Base-by-base conservation (phyloP, 2,329 filamentous ascomycete genomes). In the Hypoxylon sp. region DNA sequence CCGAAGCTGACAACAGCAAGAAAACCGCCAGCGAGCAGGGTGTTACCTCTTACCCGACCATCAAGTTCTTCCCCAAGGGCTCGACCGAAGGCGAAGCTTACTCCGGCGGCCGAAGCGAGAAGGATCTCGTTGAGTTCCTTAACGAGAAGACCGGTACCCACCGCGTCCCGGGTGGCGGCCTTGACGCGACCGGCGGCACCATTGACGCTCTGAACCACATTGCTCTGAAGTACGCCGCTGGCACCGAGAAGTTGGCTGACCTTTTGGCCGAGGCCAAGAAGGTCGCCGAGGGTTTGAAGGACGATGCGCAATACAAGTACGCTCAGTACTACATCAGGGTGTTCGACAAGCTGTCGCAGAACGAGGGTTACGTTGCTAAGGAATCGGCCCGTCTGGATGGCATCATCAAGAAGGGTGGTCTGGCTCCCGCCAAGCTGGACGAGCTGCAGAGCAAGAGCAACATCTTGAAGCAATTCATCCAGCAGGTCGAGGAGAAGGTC, bases 51-150 rank as follows among this genome's bases (percentile, higher is more conserved):
- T 99, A 96, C 85, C 96, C 96, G 51, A 99, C 96, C 68, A 97
- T 99, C 84, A 97, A 97, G 84, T 99, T 91, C 87, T 99, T 97
- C 87, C 87, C 93, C 72, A 91, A 91, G 78, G 94, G 93, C 72
- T 92, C 89, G 76, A 91, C 86, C 69, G 88, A 91, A 75, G 79
- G 89, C 46, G 85, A 90, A 73, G 77, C 83, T 46, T 99, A 97
- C 85, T 81, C 84, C 56, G 90, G 91, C 65, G 92, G 87, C 67
- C 94, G 96, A 71, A 83, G 84, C 51, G 93, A 97, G 83, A 83
- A 86, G 48, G 91, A 89, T 70, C 83, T 99, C 42, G 79, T 98
- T 71, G 79, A 85, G 3, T 99, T 91, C 82, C 78, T 99, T 80
- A 99, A 99, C 84, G 85, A 89, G 73, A 92, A 97, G 82, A 87